Evolutionary conservation across 1,284 basidiomycete genomes (phyloP), one percentile per base, ranked within the genome.

Genomic region (Exobasidium rhododendri): DNA sequence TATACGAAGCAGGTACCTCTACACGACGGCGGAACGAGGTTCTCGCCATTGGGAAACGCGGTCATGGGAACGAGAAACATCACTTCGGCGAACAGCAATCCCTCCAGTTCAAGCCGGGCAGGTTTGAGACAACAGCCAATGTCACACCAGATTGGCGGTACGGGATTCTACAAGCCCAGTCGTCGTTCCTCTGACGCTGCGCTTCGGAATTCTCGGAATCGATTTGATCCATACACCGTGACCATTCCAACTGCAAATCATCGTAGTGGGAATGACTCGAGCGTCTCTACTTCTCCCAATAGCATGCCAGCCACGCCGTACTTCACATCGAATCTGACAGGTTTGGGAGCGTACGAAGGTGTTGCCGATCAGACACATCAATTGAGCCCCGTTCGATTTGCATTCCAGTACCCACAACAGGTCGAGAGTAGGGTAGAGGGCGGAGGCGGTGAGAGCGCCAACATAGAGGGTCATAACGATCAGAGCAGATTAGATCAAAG

Each of bases 101-200:
- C n/a, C n/a, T n/a, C 17, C 35, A 40, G 17, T 40, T 10, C 35
- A 7, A 40, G 17, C 17, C 7, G 7, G 35, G 35, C 35, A 7
- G 17, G 17, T 40, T 7, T 40, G 3, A 14, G 52, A 31, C 24
- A 26, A 26, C 13, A 20, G 3, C 52, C 52, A 29, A 6, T 55
- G 29, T 22, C 52, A 32, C 52, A 55, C 28, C 52, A 55, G 28
- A 44, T 55, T 44, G 52, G 52, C 31, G 52, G 52, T 44, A 32
- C 52, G 35, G 52, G 52, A 14, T 20, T 22, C 14, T 55, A 26
- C 13, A 7, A 40, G 17, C 35, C 52, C 30, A 26, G 13, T n/a
- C n/a, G 52, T 6, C 20, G 52, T 26, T 55, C 52, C 4, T 55
- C 30, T 14, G 52, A 55, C n/a, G 31, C 40, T 30, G 29, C 22